Base-by-base conservation (phyloP, 176 grass and related monocot genomes). In the Miscanthus lutarioriparius region DNA sequence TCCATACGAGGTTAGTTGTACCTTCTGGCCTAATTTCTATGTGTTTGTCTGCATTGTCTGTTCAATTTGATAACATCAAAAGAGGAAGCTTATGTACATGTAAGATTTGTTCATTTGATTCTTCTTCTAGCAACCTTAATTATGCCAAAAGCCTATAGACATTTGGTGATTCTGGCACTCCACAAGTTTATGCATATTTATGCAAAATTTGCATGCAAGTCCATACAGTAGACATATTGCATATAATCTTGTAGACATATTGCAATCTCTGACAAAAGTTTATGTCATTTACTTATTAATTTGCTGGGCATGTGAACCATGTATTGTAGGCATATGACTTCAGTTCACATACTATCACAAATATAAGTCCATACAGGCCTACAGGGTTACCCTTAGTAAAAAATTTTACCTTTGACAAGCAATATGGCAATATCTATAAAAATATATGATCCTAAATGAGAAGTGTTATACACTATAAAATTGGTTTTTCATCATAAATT, bases 1-100 rank as follows among this genome's bases (percentile, higher is more conserved):
- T 80, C 76, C 91, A 49, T 86, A 96, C 9, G 96, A 99, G 93
- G 96, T 99, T 70, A 79, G 73, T 75, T 25, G 12, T 75, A 80
- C 65, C 20, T 80, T 85, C 43, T 76, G 39, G 12, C 17, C 13
- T 86, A 67, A 11, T 79, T 74, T 33, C 19, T 27, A 33, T 79
- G 48, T 80, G 23, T 28, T 33, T 43, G 7, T 17, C 12, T 69
- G 9, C 5, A 37, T 70, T 77, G 27, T 69, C 7, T 6, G 11
- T 64, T 70, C 16, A 59, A 43, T 58, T 7, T 85, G 44, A 65
- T 49, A 65, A 3, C 1, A 13, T 3, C 19, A 33, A 71, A 8
- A 15, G 14, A 53, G 2, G 30, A 3, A 12, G 1, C 76, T 11
- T 23, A 64, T 17, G 39, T 58, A 22, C 49, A 62, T 17, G 16